phyloP scores from a whole-genome alignment of 345 rosid species.

The Camelina sativa region DNA sequence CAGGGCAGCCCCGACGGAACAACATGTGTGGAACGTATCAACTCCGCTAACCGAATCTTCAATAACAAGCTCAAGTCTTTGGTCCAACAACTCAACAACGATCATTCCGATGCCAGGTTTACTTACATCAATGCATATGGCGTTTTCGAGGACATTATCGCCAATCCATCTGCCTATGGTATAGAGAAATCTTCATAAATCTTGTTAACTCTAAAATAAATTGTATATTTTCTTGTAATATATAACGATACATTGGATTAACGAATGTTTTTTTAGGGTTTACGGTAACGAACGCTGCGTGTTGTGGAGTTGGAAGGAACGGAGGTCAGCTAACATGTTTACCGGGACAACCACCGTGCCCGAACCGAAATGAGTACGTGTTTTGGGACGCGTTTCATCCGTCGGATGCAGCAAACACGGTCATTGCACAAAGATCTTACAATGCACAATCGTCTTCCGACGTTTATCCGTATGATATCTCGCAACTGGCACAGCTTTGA shows the following conservation, averaged over 20 bases:
- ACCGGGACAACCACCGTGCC: constrained; percentile 63
- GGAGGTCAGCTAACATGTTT: constrained; percentile 75
- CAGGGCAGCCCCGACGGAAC: constrained; percentile 65
- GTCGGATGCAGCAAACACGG: constrained; percentile 53
- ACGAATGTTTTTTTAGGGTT: constrained; percentile 50
- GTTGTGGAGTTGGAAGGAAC: constrained; percentile 78
- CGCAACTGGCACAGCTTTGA: constrained; percentile 41
- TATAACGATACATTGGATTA: neutral
- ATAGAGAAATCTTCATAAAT: neutral
- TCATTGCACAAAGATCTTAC: constrained; percentile 60
- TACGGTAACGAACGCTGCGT: constrained; percentile 56
- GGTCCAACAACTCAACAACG: constrained; percentile 65
- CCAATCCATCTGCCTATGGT: constrained; percentile 61
- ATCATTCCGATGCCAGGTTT: constrained; percentile 59
- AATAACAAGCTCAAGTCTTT: constrained; percentile 69
- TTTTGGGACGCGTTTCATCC: constrained; percentile 90
- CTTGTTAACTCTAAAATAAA: neutral
- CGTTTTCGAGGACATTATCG: constrained; percentile 66
- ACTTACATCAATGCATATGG: constrained; percentile 74
- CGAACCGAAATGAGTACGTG: constrained; percentile 52
- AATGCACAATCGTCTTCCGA: constrained; percentile 52
- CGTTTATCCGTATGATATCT: constrained; percentile 60
- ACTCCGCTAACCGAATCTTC: constrained; percentile 70
- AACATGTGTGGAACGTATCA: constrained; percentile 65
- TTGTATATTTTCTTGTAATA: neutral